Percentiles rank a stretch among this genome's conserved stretches.
phyloP scores from a whole-genome alignment of 805 yeast species.

The Starmera caribaea region DNA sequence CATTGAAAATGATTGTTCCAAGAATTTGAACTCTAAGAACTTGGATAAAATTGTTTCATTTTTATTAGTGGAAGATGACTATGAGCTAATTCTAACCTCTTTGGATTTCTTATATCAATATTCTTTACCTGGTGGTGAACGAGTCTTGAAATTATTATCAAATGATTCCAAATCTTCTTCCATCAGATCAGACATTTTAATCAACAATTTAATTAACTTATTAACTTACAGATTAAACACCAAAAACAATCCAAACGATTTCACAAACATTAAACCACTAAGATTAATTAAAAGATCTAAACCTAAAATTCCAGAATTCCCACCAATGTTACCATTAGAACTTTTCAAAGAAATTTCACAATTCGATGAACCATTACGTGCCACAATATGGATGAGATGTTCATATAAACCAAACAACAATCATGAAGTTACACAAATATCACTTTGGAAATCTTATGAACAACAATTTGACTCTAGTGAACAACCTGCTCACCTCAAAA shows the following conservation, averaged over 20 bases:
- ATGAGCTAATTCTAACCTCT: constrained; percentile 61
- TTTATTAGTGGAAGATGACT: constrained; percentile 48
- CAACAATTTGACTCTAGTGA: constrained; percentile 59
- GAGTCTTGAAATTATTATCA: constrained; percentile 40
- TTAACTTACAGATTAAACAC: constrained; percentile 37
- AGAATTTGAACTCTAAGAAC: constrained; percentile 32
- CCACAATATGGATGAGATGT: constrained; percentile 90
- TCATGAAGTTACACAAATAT: constrained; percentile 90
- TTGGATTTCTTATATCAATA: constrained; percentile 80
- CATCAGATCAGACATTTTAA: constrained; percentile 38
- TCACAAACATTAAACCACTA: constrained; percentile 15
- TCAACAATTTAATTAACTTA: constrained; percentile 53
- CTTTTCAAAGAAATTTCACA: constrained; percentile 51
- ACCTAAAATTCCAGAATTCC: constrained; percentile 51
- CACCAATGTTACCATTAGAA: constrained; percentile 49
- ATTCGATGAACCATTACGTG: constrained; percentile 79
- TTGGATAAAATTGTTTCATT: constrained; percentile 49
- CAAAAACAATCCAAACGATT: constrained; percentile 23
- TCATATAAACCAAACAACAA: constrained; percentile 70
- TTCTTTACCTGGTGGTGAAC: constrained; percentile 49
- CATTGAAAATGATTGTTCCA: constrained; percentile 39
- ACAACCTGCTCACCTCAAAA: constrained; percentile 33
- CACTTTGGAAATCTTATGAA: constrained; percentile 93
- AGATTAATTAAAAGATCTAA: constrained; percentile 48
- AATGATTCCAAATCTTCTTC: constrained; percentile 23